Base-by-base conservation (phyloP, 371 early-diverging fungal genomes). In the Mortierella sp. region DNA sequence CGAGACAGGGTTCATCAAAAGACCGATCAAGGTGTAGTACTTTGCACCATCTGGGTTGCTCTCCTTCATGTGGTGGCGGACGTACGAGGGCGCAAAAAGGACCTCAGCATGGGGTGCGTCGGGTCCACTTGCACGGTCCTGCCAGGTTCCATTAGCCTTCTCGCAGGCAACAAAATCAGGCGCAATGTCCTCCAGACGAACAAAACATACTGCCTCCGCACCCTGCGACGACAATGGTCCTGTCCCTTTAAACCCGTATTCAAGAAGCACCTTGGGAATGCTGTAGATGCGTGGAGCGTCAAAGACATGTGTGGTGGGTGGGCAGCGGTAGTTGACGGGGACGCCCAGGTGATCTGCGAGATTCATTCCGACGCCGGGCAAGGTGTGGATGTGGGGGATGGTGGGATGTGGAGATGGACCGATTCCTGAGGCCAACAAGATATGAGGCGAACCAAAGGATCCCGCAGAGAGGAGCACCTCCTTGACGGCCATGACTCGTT, bases 311-410 rank as follows among this genome's bases (percentile, higher is more conserved):
- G 71, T 44, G 28, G 74, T 54, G 6, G 73, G 61, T 9, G 57
- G 51, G 19, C 74, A 76, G 5, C 71, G 70, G 46, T 79, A 86
- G 72, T 70, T 71, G 59, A 86, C 16, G 0, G 79, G 71, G 0
- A 86, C 74, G 14, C 79, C 78, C 5, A 86, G 48, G 55, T 89
- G 90, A 50, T 89, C 90, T 57, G 76, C 78, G n/a, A 89, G 80
- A 50, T 87, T 85, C 44, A 69, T 57, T 3, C 90, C 90, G 1
- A 89, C 87, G 40, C 90, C 90, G 31, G 88, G 80, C 53, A 86
- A 69, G 0, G 74, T 81, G 71, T 86, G 86, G 48, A 86, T 79
- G 34, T 86, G 86, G 4, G 86, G 86, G 55, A 86, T 81, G 19
- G 82, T 71, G 0, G 79, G 74, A 16, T 86, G 86, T 5, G 82